Evolutionary conservation across 306 rosid species (phyloP).

Genomic region (Macrotyloma uniflorum): DNA sequence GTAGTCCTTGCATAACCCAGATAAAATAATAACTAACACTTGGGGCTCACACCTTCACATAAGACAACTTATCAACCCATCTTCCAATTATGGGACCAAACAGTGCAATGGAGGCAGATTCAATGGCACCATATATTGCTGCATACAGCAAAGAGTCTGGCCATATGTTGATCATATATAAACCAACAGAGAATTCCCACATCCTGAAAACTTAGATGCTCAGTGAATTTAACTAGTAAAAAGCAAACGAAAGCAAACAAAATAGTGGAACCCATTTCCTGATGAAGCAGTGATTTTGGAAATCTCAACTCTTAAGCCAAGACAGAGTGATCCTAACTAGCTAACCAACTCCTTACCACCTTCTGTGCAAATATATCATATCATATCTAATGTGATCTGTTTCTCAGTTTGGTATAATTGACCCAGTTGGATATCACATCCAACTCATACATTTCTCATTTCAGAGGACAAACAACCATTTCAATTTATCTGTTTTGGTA

Average conservation of each 20-base stretch:
- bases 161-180: constrained; percentile 89
- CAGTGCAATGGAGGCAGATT: constrained; percentile 77
- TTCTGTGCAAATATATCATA: neutral
- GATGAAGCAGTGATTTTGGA: neutral
- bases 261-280: neutral
- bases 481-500: neutral
- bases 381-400: neutral
- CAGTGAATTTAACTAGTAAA: neutral
- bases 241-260: neutral
- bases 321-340: neutral
- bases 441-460: constrained; percentile 22
- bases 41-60: constrained; percentile 69
- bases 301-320: constrained; percentile 22
- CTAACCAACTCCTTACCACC: neutral
- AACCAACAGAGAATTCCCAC: constrained; percentile 99
- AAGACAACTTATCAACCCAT: constrained; percentile 68
- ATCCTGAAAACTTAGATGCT: constrained; percentile 52
- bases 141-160: constrained; percentile 82
- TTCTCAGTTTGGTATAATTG: neutral
- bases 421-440: neutral
- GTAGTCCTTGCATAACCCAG: neutral
- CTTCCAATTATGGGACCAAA: constrained; percentile 84
- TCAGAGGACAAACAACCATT: neutral
- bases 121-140: constrained; percentile 88
- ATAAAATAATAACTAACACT: neutral